Percentiles rank a stretch among this genome's conserved stretches.
These are phyloP conservation scores for Acrocalymma vagum DNA, from an alignment of 2,329 filamentous ascomycete species.

Conservation along the genomic window DNA sequence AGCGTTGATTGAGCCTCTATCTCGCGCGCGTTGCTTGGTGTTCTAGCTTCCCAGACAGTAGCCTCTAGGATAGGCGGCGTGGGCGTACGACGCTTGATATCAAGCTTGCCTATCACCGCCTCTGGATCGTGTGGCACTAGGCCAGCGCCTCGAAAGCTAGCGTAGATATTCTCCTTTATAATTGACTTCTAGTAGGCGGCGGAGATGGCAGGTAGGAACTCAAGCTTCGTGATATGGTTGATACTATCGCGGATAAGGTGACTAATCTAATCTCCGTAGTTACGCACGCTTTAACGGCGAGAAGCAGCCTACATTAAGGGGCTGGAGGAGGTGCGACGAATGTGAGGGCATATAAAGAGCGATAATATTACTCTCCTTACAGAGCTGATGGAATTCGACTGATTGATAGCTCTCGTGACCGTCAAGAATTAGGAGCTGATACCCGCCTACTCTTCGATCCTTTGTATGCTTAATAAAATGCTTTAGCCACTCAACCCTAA, in stretches of 20 bases:
- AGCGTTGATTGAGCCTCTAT: slow-evolving; percentile 14
- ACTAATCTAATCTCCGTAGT: slow-evolving; percentile 38
- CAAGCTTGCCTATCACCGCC: slow-evolving; percentile 42
- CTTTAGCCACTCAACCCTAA: slow-evolving; percentile 43
- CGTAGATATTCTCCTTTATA: slow-evolving; percentile 33
- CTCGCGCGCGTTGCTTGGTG: slow-evolving; percentile 14
- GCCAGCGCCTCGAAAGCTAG: slow-evolving; percentile 40
- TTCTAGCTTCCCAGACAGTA: slow-evolving; percentile 14
- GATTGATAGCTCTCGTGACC: slow-evolving; percentile 47
- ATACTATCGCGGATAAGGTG: slow-evolving; percentile 29
- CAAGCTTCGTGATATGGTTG: slow-evolving; percentile 34
- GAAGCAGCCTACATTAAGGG: slow-evolving; percentile 25
- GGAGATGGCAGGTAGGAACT: slow-evolving; percentile 30
- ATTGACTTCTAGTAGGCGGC: slow-evolving; percentile 28
- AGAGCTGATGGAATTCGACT: slow-evolving; percentile 46
- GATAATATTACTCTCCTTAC: slow-evolving; percentile 47
- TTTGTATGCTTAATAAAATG: slow-evolving; percentile 46
- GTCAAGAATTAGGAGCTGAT: slow-evolving; percentile 49
- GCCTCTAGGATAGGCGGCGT: slow-evolving; percentile 7
- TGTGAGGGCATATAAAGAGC: slow-evolving; percentile 44
- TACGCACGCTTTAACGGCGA: slow-evolving; percentile 32
- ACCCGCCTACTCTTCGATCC: slow-evolving; percentile 26
- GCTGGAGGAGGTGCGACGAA: slow-evolving; percentile 21
- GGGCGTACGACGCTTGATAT: slow-evolving; percentile 22
- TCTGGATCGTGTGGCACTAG: slow-evolving; percentile 43